Evolutionary conservation across 345 rosid genomes (phyloP), one percentile per base, ranked within the genome.

Genomic region (Eucalyptus pauciflora): DNA sequence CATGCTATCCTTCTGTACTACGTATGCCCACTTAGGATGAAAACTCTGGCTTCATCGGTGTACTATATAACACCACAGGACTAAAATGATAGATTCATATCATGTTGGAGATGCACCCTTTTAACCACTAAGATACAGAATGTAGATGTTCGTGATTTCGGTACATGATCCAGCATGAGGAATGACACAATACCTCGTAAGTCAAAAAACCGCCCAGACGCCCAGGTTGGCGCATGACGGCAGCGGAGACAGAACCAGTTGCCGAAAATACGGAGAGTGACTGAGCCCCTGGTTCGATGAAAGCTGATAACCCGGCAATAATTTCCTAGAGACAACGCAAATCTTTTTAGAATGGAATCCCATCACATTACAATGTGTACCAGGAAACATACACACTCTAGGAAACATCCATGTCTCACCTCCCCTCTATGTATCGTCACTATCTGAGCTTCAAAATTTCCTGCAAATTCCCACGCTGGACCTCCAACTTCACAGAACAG

Each of bases 221-320:
- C 50, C 87, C 88, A 5, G 92, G 88, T 31, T 80, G 89, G 89
- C 86, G 46, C 12, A 93, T 20, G 12, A 89, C 52, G n/a, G 50
- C 92, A 29, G 27, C 69, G 8, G 93, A 93, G 49, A 94, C 90
- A 4, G 87, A 71, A 56, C 96, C 94, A 54, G 62, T 83, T 41
- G 92, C 94, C 81, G 94, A 89, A 22, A 93, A 91, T 89, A 93
- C 15, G 27, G 89, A 91, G 50, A 93, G 64, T 22, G 93, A 87
- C 33, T 89, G 46, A 37, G 83, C 62, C 10, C 11, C 62, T 27
- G 17, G 41, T 31, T 33, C 50, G 48, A 69, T 52, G 31, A 92
- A 88, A 5, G 90, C 79, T 12, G 17, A 12, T 51, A 93, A 64
- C 62, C 60, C 91, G 17, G 24, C 20, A 50, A 52, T 83, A 81